Base-by-base conservation (phyloP, 768 basidiomycete species). In the Tylopilus sp. region DNA sequence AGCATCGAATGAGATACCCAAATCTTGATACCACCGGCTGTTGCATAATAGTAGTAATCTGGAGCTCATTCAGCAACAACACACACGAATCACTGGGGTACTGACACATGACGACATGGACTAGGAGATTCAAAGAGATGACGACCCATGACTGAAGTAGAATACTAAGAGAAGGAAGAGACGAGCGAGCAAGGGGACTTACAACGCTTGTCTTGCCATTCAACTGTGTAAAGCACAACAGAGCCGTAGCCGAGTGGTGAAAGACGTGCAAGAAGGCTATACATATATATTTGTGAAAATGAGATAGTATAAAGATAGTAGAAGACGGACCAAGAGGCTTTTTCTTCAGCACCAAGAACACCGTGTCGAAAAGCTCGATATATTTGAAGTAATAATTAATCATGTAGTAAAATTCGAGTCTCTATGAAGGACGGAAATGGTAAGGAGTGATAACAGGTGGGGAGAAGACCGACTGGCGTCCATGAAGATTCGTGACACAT, bases 1-100 rank as follows among this genome's bases (percentile, higher is more conserved):
- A n/a, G 25, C 11, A 45, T 53, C 11, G 20, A 40, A 4, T 1
- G 18, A 67, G 78, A 47, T 71, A 94, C 93, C 94, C 97, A 98
- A 73, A 98, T 92, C 74, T 79, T 91, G 65, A 88, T 88, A 56
- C 97, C 97, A 64, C 95, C 93, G 45, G 97, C 94, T 45, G 97
- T 98, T 22, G 94, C 94, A 72, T 88, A 98, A 75, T 99, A 99
- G 75, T 99, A 99, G 72, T 98, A 99, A 75, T 99, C 94, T 95
- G 63, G 6, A 18, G 7, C 21, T 20, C 17, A 18, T 30, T 42
- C 33, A 58, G 53, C 22, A 51, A 23, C 41, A 10, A 2, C 11
- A 7, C 30, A 13, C 9, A 18, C 17, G 6, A 10, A 25, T 2
- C 28, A 40, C 18, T 11, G 25, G 25, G n/a, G 20, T 36, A 79